phyloP scores from a whole-genome alignment of 2,329 filamentous ascomycete genomes.

The Diaporthe helianthi region DNA sequence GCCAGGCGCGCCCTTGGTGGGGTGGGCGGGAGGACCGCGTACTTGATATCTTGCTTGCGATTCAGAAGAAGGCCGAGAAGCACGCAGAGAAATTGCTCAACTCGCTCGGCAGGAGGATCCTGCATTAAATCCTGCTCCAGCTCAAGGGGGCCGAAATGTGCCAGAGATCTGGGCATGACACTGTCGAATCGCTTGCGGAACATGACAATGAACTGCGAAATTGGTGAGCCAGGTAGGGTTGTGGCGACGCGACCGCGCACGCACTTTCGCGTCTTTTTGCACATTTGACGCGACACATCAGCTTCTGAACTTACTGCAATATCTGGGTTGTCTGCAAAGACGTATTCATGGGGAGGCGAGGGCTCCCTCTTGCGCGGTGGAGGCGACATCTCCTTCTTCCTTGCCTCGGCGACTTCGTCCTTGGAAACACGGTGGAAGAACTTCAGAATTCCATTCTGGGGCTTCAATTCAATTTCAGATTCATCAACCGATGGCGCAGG shows the following conservation, averaged over 20 bases:
- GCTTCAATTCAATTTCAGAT: constrained; percentile 56
- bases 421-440: constrained; percentile 69
- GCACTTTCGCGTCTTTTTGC: constrained; percentile 58
- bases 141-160: constrained; percentile 94
- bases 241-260: constrained; percentile 55
- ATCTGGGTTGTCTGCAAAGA: constrained; percentile 87
- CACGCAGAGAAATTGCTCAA: constrained; percentile 88
- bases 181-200: constrained; percentile 94
- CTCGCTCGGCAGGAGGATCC: constrained; percentile 78
- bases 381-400: constrained; percentile 61
- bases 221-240: constrained; percentile 46
- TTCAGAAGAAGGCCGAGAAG: constrained; percentile 88
- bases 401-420: constrained; percentile 49
- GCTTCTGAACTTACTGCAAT: constrained; percentile 77
- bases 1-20: constrained; percentile 19
- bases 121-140: constrained; percentile 87
- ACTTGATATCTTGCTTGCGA: constrained; percentile 99
- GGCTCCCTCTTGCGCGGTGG: constrained; percentile 80
- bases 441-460: constrained; percentile 68
- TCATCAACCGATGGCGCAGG: constrained; percentile 60
- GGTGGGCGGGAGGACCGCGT: constrained; percentile 47
- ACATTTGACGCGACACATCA: constrained; percentile 49
- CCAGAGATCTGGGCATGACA: constrained; percentile 83
- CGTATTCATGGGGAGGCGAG: constrained; percentile 89
- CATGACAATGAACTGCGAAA: constrained; percentile 90